These are phyloP conservation scores for Xeromyces bisporus DNA, from an alignment of 495 filamentous ascomycete genomes.

Conservation along the genomic window DNA sequence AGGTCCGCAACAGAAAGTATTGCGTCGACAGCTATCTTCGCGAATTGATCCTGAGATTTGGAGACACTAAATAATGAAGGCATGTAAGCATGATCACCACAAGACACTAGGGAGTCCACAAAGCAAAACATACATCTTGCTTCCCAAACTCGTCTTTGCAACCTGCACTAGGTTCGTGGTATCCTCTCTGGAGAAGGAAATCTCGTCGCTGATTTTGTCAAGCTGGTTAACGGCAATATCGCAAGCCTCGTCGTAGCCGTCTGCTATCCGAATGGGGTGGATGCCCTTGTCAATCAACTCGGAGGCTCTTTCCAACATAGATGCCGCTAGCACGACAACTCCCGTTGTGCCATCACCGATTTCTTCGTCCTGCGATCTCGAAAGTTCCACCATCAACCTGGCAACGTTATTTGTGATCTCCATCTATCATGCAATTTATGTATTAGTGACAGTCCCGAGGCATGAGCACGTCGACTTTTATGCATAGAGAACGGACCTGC, in stretches of 20 bases:
- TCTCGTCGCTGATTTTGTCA: conserved; percentile 79
- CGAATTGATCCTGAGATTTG: conserved; percentile 96
- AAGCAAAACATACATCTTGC: conserved; percentile 55
- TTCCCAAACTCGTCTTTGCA: conserved; percentile 88
- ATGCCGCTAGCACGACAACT: conserved; percentile 90
- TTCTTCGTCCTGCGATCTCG: conserved; percentile 96
- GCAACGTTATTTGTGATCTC: conserved; percentile 98
- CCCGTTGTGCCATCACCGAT: conserved; percentile 98
- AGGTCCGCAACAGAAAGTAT: conserved; percentile 94
- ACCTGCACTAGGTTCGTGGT: conserved; percentile 78
- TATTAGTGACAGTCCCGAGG: conserved; percentile 8
- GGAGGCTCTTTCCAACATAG: conserved; percentile 90
- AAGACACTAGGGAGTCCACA: not conserved
- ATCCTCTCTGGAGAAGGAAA: conserved; percentile 63
- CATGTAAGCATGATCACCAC: conserved; percentile 12
- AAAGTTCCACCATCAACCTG: conserved; percentile 92
- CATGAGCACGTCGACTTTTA: too few relatives aligned
- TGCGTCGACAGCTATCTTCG: conserved; percentile 90
- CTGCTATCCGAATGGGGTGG: conserved; percentile 94
- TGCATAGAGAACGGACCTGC: conserved; percentile 43
- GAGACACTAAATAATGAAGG: conserved; percentile 73
- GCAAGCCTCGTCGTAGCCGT: conserved; percentile 93
- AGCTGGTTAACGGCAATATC: conserved; percentile 88
- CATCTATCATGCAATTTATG: conserved; percentile 41
- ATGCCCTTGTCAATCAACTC: conserved; percentile 99